These are phyloP conservation scores for Zymoseptoria pseudotritici DNA, from an alignment of 2,329 filamentous ascomycete species.

Conservation along the genomic window DNA sequence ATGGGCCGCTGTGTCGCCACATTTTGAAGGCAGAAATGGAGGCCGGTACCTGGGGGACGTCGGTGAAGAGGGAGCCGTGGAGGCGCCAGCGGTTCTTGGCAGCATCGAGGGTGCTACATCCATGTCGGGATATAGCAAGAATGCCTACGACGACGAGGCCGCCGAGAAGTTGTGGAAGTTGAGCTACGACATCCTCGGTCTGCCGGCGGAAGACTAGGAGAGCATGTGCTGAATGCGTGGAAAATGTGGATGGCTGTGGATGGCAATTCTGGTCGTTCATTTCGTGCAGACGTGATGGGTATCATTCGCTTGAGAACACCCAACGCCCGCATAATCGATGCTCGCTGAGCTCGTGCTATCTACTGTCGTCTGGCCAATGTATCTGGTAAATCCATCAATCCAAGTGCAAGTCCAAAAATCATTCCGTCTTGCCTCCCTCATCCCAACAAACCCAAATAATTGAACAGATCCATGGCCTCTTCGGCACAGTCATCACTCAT, in stretches of 20 bases:
- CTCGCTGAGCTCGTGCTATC: background rate
- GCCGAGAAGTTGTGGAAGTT: slow-evolving; percentile 37
- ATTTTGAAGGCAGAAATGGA: slow-evolving; percentile 40
- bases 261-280: background rate
- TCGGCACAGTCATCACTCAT: background rate
- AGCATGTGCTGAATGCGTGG: background rate
- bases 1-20: slow-evolving; percentile 37
- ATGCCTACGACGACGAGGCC: slow-evolving; percentile 34
- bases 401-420: background rate
- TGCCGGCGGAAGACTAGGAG: background rate
- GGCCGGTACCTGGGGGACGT: slow-evolving; percentile 40
- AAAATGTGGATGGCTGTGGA: background rate
- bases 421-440: background rate
- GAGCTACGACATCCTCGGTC: slow-evolving; percentile 4
- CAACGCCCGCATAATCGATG: background rate
- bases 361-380: background rate
- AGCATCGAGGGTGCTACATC: slow-evolving; percentile 4
- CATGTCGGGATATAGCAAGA: slow-evolving; percentile 28
- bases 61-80: background rate
- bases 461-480: background rate
- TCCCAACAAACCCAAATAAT: background rate
- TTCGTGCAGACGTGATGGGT: background rate
- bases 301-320: background rate
- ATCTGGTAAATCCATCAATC: background rate
- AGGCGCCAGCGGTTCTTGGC: background rate